Percentiles rank a stretch among this genome's conserved stretches.
phyloP scores from a whole-genome alignment of 164 flowering plant species.

The Buxus sempervirens region DNA sequence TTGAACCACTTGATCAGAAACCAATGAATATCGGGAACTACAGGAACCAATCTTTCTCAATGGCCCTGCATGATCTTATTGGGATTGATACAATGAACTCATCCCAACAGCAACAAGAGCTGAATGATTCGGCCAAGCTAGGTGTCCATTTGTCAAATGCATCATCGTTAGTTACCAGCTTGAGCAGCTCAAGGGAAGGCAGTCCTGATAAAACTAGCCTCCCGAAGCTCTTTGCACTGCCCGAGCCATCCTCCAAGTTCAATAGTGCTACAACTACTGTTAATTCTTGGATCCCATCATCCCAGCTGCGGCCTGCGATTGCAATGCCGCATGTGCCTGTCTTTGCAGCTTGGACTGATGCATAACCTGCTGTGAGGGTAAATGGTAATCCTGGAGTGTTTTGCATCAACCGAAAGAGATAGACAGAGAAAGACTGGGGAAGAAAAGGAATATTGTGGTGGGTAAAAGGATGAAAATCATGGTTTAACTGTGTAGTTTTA shows the following conservation, averaged over 20 bases:
- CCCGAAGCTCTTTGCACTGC: constrained; percentile 35
- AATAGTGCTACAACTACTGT: constrained; percentile 17
- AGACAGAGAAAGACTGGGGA: not conserved
- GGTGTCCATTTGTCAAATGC: constrained; percentile 47
- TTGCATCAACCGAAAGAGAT: constrained; percentile 31
- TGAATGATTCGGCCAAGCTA: constrained; percentile 29
- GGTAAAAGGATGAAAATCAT: not conserved
- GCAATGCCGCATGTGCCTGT: constrained; percentile 66
- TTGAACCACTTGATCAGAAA: constrained; percentile 34
- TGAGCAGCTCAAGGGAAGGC: constrained; percentile 68
- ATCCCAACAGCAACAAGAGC: constrained; percentile 23
- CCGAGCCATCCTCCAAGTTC: constrained; percentile 32
- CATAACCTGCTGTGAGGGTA: constrained; percentile 19
- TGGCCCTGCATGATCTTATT: constrained; percentile 47
- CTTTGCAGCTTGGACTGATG: constrained; percentile 79
- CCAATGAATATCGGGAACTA: constrained; percentile 16
- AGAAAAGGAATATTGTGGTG: not conserved
- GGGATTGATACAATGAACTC: constrained; percentile 32
- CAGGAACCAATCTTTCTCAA: constrained; percentile 27
- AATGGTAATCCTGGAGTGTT: constrained; percentile 9
- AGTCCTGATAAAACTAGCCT: constrained; percentile 55
- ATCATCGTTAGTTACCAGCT: constrained; percentile 61
- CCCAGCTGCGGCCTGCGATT: constrained; percentile 43
- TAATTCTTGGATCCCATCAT: constrained; percentile 52
- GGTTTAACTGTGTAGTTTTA: not conserved